A percentile compares a stretch with the other conserved stretches of the same genome.
These are phyloP conservation scores for Limnanthes douglasii DNA, from an alignment of 345 rosid genomes.

Conservation along the genomic window DNA sequence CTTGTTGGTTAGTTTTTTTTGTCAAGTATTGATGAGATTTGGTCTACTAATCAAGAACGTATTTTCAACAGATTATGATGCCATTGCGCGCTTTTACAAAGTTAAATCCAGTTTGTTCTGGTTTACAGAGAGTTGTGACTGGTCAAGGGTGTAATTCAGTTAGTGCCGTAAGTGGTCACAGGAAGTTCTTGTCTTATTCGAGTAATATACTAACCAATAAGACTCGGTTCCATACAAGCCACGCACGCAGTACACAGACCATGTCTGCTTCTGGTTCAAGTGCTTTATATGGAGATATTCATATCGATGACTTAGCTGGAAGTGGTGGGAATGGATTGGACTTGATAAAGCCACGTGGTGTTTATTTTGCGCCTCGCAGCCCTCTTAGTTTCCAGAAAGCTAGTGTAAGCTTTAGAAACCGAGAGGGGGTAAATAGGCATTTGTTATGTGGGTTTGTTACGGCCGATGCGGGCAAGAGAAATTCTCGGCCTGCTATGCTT, in stretches of 20 bases:
- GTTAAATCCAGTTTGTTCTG: slow-evolving; percentile 25
- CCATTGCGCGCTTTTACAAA: slow-evolving; percentile 35
- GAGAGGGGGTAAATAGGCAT: slow-evolving; percentile 14
- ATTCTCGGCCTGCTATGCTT: slow-evolving; percentile 6
- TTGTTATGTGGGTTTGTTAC: slow-evolving; percentile 27
- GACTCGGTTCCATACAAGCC: slow-evolving; percentile 7
- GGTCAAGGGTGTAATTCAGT: slow-evolving; percentile 6
- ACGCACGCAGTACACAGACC: slow-evolving; percentile 12
- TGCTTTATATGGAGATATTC: slow-evolving; percentile 50
- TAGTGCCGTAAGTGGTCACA: slow-evolving; percentile 9
- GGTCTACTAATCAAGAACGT: too few relatives aligned
- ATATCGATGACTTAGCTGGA: slow-evolving; percentile 41
- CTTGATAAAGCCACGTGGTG: slow-evolving; percentile 36
- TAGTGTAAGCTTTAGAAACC: slow-evolving; percentile 32
- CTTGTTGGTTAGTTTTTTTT: too few relatives aligned
- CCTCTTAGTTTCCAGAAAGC: slow-evolving; percentile 22
- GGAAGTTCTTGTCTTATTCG: slow-evolving; percentile 12
- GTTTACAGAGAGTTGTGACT: slow-evolving; percentile 18
- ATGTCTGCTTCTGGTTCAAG: slow-evolving; percentile 70
- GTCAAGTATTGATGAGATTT: too few relatives aligned
- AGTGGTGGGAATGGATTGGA: slow-evolving; percentile 41
- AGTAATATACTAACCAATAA: slow-evolving; percentile 9
- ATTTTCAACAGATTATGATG: slow-evolving; percentile 31
- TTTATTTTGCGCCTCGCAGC: slow-evolving; percentile 27
- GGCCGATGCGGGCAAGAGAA: slow-evolving; percentile 18